Evolutionary conservation across 441 rosid species (phyloP), one percentile per base, ranked within the genome.

Genomic region (Gossypium trilobum): DNA sequence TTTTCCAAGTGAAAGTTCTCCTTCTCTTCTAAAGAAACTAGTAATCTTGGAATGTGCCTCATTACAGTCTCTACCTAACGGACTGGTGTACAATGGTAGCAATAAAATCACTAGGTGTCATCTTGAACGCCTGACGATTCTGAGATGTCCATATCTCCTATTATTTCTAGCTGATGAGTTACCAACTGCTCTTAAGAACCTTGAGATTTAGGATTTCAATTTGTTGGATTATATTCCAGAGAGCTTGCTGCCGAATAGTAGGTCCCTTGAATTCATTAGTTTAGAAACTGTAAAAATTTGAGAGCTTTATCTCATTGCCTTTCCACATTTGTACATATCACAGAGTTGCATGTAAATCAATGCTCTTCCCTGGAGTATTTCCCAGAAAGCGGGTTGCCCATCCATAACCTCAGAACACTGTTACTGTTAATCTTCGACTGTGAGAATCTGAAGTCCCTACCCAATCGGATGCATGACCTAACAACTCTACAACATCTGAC

Each of bases 401-500:
- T 44, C 0, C 58, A 46, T 2, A 61, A 62, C 19, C 78, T 71
- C 22, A 67, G 3, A 56, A 25, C 7, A 0, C 14, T 77, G 7
- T n/a, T 11, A 0, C 14, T 77, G 7, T n/a, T 11, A 23, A 33
- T 77, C 9, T n/a, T 11, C 1, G 46, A 27, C 8, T 83, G 81
- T 44, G 14, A 2, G 14, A 80, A 58, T 33, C 81, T 84, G 29
- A 71, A 25, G 25, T 73, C 52, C 64, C 76, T 84, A 10, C 81
- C 87, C 0, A 64, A 48, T 55, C 42, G 31, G 31, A 71, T 82
- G 81, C 61, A 75, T 25, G 17, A 61, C 51, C 76, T 84, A n/a
- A 42, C 73, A 14, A 74, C 71, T 22, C 64, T 62, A 25, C 61
- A 63, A 36, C 23, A 58, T 42, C 42, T 71, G 13, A 42, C 44